Percentiles rank a stretch among this genome's conserved stretches.
Conservation (phyloP, 208 protist species). For the Crithidia fasciculata region DNA sequence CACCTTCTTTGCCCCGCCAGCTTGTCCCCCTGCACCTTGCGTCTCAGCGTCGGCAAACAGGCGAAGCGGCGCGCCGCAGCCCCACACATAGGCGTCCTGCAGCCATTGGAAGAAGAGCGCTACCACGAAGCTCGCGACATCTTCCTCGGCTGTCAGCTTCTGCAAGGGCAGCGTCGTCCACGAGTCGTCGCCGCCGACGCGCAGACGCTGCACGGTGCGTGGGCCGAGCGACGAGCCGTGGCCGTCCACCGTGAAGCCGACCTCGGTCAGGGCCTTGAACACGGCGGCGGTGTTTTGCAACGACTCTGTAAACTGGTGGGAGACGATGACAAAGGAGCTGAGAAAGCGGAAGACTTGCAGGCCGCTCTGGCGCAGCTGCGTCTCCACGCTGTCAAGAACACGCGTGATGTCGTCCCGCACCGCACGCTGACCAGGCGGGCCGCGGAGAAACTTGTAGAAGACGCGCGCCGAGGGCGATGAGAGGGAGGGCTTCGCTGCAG, state of each 20-base stretch:
- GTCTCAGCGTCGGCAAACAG: conserved; percentile 32
- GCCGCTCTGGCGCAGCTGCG: conserved; percentile 39
- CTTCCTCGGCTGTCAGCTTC: conserved; percentile 35
- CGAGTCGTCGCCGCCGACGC: conserved; percentile 16
- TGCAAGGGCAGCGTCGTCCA: conserved; percentile 57
- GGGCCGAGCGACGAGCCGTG: conserved; percentile 57
- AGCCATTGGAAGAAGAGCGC: conserved; percentile 75
- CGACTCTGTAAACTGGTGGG: conserved; percentile 51
- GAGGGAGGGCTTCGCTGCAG: background rate
- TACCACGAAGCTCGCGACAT: conserved; percentile 45
- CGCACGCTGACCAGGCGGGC: conserved; percentile 51
- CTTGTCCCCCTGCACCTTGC: background rate
- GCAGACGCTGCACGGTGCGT: conserved; percentile 32
- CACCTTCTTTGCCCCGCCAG: conserved; percentile 15
- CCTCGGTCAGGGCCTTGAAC: conserved; percentile 54
- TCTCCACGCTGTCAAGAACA: conserved; percentile 41
- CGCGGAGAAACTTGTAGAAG: conserved; percentile 57
- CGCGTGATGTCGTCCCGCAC: conserved; percentile 52
- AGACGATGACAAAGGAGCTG: conserved; percentile 52
- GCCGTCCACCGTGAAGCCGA: conserved; percentile 47
- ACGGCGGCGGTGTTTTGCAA: conserved; percentile 68
- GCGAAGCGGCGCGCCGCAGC: conserved; percentile 46
- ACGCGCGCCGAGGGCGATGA: conserved; percentile 10
- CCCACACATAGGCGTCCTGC: conserved; percentile 64
- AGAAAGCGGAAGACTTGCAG: conserved; percentile 52